These are phyloP conservation scores for Hypoxylon sp. DNA, from an alignment of 2,329 filamentous ascomycete species.

Conservation along the genomic window DNA sequence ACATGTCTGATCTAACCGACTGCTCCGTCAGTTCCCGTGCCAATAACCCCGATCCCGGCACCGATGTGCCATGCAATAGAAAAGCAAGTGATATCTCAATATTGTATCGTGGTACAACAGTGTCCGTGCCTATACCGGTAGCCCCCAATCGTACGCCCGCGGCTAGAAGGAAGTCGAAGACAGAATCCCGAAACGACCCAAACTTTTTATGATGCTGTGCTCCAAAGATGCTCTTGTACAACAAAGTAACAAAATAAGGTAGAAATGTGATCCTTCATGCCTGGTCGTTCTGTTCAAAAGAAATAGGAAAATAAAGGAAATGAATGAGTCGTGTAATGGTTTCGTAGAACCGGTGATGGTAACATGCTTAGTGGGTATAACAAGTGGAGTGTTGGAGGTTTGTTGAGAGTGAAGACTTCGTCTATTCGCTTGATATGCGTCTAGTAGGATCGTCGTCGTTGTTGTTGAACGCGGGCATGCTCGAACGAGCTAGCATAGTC, in stretches of 20 bases:
- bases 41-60: slow-evolving; percentile 49
- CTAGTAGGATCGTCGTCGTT: slow-evolving; percentile 71
- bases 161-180: slow-evolving; percentile 50
- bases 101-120: slow-evolving; percentile 52
- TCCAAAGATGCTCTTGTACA: slow-evolving; percentile 67
- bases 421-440: slow-evolving; percentile 17
- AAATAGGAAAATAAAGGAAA: slow-evolving; percentile 49
- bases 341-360: slow-evolving; percentile 40
- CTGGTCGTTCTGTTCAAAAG: slow-evolving; percentile 46
- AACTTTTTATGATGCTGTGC: slow-evolving; percentile 65
- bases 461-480: slow-evolving; percentile 74
- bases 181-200: slow-evolving; percentile 53
- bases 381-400: slow-evolving; percentile 45
- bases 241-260: slow-evolving; percentile 54
- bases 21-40: slow-evolving; percentile 39
- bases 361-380: slow-evolving; percentile 50
- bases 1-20: slow-evolving; percentile 41
- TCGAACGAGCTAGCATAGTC: slow-evolving; percentile 93
- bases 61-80: slow-evolving; percentile 51
- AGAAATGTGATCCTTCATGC: slow-evolving; percentile 55
- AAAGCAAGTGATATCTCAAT: slow-evolving; percentile 54
- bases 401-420: slow-evolving; percentile 29
- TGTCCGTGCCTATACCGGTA: slow-evolving; percentile 47
- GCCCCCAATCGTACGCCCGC: slow-evolving; percentile 52
- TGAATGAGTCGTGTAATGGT: slow-evolving; percentile 49